Conservation (phyloP, 768 basidiomycete species). For the Suillus hirtellus region DNA sequence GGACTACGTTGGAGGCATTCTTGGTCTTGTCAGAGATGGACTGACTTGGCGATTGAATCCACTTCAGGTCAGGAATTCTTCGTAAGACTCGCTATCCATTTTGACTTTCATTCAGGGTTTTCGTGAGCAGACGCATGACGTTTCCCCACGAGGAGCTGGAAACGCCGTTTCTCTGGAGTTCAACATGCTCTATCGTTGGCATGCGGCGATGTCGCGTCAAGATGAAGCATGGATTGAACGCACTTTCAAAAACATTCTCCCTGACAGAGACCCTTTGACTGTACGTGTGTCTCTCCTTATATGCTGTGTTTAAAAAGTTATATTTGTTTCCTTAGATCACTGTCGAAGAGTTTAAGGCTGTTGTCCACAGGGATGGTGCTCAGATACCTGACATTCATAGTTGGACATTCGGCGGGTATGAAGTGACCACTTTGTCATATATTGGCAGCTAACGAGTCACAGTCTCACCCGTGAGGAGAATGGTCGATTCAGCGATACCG, state of each 20-base stretch:
- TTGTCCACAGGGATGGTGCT: conserved; percentile 16
- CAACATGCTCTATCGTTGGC: conserved; percentile 63
- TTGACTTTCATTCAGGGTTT: conserved; percentile 40
- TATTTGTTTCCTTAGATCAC: conserved; percentile 18
- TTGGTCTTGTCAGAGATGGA: conserved; percentile 67
- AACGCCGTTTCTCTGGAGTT: conserved; percentile 80
- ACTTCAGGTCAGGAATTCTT: conserved; percentile 44
- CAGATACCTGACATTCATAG: conserved; percentile 31
- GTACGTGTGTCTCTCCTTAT: conserved; percentile 29
- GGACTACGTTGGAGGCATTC: conserved; percentile 77
- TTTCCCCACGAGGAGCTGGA: conserved; percentile 67
- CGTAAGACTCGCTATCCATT: not conserved
- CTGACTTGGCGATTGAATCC: conserved; percentile 69
- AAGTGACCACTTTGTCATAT: conserved; percentile 2
- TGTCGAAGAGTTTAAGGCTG: conserved; percentile 20
- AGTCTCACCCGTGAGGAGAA: conserved; percentile 50
- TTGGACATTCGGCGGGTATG: conserved; percentile 58
- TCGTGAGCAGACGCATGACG: conserved; percentile 50
- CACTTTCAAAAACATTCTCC: conserved; percentile 46
- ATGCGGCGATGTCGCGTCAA: conserved; percentile 54
- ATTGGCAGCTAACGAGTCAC: not conserved
- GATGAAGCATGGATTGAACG: conserved; percentile 58
- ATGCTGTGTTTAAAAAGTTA: not conserved
- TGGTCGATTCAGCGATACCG: conserved; percentile 62
- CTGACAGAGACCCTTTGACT: conserved; percentile 38